Conservation (phyloP, 202 grass and related monocot species). For the Thinopyrum obtusiflorum region DNA sequence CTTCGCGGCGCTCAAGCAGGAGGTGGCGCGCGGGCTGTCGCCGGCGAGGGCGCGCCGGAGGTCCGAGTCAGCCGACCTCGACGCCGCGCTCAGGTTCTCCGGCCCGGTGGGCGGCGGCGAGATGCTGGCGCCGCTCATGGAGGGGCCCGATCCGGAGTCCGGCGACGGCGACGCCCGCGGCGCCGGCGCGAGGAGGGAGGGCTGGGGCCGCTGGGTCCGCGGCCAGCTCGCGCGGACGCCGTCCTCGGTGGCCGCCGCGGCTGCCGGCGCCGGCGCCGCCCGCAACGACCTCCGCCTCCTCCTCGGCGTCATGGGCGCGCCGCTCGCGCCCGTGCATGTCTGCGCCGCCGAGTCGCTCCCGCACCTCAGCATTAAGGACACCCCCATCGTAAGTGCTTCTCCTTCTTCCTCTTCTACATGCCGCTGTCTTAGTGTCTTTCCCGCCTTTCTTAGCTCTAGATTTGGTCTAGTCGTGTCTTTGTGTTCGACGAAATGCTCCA, state of each 20-base stretch:
- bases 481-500: conserved; percentile 40
- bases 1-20: conserved; percentile 66
- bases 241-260: conserved; percentile 20
- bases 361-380: conserved; percentile 79
- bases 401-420: not conserved
- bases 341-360: conserved; percentile 63
- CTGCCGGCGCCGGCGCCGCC: conserved; percentile 21
- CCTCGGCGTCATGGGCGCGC: conserved; percentile 76
- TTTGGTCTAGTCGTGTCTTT: not conserved
- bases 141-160: conserved; percentile 69
- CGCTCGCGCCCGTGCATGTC: conserved; percentile 78
- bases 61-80: conserved; percentile 24
- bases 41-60: conserved; percentile 52
- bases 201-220: conserved; percentile 62
- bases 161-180: conserved; percentile 26
- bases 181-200: conserved; percentile 42
- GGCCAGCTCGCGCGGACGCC: conserved; percentile 52
- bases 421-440: not conserved
- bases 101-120: conserved; percentile 11
- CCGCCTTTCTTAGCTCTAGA: not conserved
- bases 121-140: conserved; percentile 77
- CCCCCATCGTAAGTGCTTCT: conserved; percentile 58
- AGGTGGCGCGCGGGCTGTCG: conserved; percentile 70
- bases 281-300: conserved; percentile 65
- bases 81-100: conserved; percentile 9